phyloP scores from a whole-genome alignment of 805 yeast genomes.

The Saturnispora gosingensis region DNA sequence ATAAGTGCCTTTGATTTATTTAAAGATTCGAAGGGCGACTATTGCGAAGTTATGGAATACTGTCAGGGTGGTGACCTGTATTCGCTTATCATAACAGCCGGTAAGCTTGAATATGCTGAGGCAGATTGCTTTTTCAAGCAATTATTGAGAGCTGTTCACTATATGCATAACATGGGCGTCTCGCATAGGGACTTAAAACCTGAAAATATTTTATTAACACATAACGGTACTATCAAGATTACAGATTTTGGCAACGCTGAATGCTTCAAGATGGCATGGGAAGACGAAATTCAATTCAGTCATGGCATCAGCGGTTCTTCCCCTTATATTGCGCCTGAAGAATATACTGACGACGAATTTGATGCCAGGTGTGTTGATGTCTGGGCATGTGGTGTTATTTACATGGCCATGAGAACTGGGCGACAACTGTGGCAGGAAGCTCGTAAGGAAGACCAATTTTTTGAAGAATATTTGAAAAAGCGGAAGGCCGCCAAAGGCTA shows the following conservation, averaged over 20 bases:
- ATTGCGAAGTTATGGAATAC: conserved; percentile 79
- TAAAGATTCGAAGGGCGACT: conserved; percentile 74
- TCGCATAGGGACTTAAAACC: conserved; percentile 88
- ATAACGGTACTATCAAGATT: conserved; percentile 64
- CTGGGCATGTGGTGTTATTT: conserved; percentile 91
- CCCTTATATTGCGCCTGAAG: conserved; percentile 91
- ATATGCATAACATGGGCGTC: conserved; percentile 86
- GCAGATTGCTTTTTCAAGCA: conserved; percentile 87
- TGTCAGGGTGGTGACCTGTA: conserved; percentile 78
- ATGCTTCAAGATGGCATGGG: conserved; percentile 83
- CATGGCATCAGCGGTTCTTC: conserved; percentile 79
- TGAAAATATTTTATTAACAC: conserved; percentile 69
- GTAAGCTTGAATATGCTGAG: conserved; percentile 72
- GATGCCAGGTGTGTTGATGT: conserved; percentile 80
- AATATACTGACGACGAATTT: conserved; percentile 52
- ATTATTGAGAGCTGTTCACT: conserved; percentile 69
- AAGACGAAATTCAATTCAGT: conserved; percentile 55
- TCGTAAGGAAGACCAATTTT: conserved; percentile 71
- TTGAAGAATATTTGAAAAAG: conserved; percentile 60
- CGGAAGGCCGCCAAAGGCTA: conserved; percentile 80
- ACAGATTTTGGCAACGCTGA: conserved; percentile 86
- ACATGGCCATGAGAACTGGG: conserved; percentile 92
- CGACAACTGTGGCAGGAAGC: conserved; percentile 89
- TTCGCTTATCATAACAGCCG: conserved; percentile 62
- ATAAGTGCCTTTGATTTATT: conserved; percentile 68